Percentiles rank a stretch among this genome's conserved stretches.
These are phyloP conservation scores for Daldinia childiae DNA, from an alignment of 495 filamentous ascomycete species.

Conservation along the genomic window DNA sequence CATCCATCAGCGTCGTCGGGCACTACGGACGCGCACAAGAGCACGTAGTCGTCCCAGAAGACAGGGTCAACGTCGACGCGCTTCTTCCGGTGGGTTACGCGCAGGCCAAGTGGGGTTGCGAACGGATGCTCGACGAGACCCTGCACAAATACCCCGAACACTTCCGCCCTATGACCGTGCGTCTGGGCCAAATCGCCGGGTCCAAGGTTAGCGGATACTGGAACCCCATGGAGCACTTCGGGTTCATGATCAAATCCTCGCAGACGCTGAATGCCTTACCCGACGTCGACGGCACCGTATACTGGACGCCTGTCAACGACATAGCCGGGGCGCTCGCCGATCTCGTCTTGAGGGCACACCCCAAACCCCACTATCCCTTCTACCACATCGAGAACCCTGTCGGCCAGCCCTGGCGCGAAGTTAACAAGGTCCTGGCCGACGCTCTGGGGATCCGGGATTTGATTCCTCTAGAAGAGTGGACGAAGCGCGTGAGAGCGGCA, in stretches of 20 bases:
- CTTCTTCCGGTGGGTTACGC: constrained; percentile 59
- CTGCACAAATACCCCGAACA: constrained; percentile 53
- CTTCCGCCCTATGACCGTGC: constrained; percentile 57
- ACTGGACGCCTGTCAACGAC: constrained; percentile 62
- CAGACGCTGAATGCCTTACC: constrained; percentile 59
- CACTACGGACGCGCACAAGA: constrained; percentile 47
- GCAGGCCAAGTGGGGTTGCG: constrained; percentile 63
- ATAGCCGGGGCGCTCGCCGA: constrained; percentile 51
- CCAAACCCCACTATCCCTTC: constrained; percentile 46
- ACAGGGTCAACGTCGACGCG: constrained; percentile 45
- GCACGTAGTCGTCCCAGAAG: constrained; percentile 50
- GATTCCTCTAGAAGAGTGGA: constrained; percentile 60
- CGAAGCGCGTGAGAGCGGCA: constrained; percentile 51
- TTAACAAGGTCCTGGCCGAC: constrained; percentile 53
- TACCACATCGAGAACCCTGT: constrained; percentile 68
- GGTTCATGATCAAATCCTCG: constrained; percentile 61
- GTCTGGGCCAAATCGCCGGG: constrained; percentile 62
- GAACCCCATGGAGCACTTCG: constrained; percentile 61
- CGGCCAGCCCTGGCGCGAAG: constrained; percentile 58
- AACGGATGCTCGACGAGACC: constrained; percentile 60
- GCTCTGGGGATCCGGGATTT: constrained; percentile 54
- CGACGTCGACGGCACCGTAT: constrained; percentile 52
- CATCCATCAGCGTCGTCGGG: constrained; percentile 63
- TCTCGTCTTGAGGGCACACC: constrained; percentile 3
- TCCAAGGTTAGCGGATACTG: constrained; percentile 61